These are phyloP conservation scores for Begonia masoniana DNA, from an alignment of 306 rosid species.

Conservation along the genomic window DNA sequence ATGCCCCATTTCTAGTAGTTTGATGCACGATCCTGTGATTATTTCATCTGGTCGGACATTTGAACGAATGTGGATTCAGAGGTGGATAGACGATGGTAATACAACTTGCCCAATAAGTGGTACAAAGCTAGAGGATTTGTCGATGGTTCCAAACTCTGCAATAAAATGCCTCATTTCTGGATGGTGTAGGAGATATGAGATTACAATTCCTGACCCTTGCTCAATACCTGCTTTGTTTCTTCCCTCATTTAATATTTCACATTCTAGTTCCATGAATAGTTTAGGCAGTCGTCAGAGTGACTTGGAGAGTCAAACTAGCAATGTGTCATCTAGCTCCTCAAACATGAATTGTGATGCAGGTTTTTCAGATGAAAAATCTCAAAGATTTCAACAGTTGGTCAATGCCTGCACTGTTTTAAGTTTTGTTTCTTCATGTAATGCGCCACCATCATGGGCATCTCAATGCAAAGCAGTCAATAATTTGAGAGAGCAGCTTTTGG, in stretches of 20 bases:
- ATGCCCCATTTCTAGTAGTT: constrained; percentile 19
- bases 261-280: constrained; percentile 14
- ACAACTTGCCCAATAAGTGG: constrained; percentile 16
- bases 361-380: neutral
- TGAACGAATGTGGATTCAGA: constrained; percentile 22
- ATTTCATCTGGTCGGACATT: constrained; percentile 18
- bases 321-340: constrained; percentile 14
- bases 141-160: constrained; percentile 12
- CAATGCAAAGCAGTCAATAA: constrained; percentile 16
- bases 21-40: constrained; percentile 23
- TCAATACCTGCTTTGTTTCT: neutral
- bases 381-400: neutral
- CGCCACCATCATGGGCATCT: constrained; percentile 17
- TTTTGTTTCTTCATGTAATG: constrained; percentile 6
- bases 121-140: constrained; percentile 9
- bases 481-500: constrained; percentile 5
- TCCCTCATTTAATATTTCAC: neutral
- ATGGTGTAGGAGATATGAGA: constrained; percentile 13
- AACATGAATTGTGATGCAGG: constrained; percentile 2
- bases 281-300: constrained; percentile 8
- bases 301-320: constrained; percentile 7
- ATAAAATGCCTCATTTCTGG: constrained; percentile 16
- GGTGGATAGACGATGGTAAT: constrained; percentile 19
- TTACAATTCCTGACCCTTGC: constrained; percentile 11
- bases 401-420: neutral